Evolutionary conservation across 2,329 filamentous ascomycete genomes (phyloP).

Genomic region (Neurospora sp.): DNA sequence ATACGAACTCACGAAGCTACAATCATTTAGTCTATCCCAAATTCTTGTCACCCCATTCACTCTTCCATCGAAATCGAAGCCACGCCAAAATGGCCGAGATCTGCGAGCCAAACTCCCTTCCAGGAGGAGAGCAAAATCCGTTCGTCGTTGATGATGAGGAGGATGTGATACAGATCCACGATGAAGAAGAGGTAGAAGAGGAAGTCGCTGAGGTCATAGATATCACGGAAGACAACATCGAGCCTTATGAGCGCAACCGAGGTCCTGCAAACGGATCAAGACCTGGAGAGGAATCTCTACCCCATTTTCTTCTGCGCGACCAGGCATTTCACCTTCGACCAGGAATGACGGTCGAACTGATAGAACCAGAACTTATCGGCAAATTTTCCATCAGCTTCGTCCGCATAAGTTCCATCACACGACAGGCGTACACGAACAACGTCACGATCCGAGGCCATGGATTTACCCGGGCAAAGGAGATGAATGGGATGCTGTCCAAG

Average conservation of each 20-base stretch:
- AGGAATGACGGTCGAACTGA: slow-evolving; percentile 6
- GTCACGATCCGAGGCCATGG: slow-evolving; percentile 30
- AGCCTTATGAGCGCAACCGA: neutral
- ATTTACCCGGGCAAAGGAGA: slow-evolving; percentile 24
- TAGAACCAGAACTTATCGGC: neutral
- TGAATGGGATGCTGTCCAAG: slow-evolving; percentile 27
- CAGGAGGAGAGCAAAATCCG: neutral
- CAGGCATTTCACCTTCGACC: neutral
- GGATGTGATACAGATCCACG: neutral
- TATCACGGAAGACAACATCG: slow-evolving; percentile 6
- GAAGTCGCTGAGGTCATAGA: slow-evolving; percentile 9
- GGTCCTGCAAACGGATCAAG: neutral
- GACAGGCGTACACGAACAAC: slow-evolving; percentile 21
- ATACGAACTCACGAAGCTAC: neutral
- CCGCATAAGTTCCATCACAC: slow-evolving; percentile 27
- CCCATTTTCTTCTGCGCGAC: neutral
- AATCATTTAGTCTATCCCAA: too few species aligned
- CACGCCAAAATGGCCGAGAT: neutral
- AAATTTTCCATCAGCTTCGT: slow-evolving; percentile 23
- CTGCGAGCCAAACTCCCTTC: neutral
- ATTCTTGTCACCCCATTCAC: too few species aligned
- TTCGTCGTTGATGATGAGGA: slow-evolving; percentile 7
- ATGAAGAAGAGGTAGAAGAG: slow-evolving; percentile 4
- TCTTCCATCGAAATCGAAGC: too few species aligned
- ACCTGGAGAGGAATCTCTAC: neutral